Conservation (phyloP, 257 asterid species). For the Anisodus acutangulus region DNA sequence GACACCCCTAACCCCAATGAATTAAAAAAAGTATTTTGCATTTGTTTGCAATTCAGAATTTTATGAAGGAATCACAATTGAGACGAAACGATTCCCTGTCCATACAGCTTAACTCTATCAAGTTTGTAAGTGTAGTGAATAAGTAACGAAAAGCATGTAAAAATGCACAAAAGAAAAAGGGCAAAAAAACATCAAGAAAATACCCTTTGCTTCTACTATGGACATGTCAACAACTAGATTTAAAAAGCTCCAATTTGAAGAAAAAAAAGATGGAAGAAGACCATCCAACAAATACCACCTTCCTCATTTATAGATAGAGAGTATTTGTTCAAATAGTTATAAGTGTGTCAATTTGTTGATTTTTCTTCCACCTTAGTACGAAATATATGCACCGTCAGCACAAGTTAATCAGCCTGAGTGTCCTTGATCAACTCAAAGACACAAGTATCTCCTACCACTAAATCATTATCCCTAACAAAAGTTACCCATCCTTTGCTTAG, state of each 20-base stretch:
- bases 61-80: background rate
- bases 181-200: background rate
- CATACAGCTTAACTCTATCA: no score
- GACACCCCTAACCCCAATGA: no score
- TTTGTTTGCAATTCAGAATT: no score
- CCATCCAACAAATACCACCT: background rate
- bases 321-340: background rate
- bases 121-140: background rate
- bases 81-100: no score
- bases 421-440: slow-evolving; percentile 31
- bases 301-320: background rate
- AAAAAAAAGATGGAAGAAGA: background rate
- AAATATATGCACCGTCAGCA: slow-evolving; percentile 28
- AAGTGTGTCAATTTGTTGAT: background rate
- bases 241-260: background rate
- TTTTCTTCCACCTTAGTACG: slow-evolving; percentile 7
- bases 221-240: background rate
- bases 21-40: no score
- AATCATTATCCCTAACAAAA: slow-evolving; percentile 16
- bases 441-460: slow-evolving; percentile 33
- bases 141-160: no score
- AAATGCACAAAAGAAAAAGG: background rate
- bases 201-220: background rate
- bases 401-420: background rate
- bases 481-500: no score